These are phyloP conservation scores for Penicillium lividum DNA, from an alignment of 495 filamentous ascomycete species.

Conservation along the genomic window DNA sequence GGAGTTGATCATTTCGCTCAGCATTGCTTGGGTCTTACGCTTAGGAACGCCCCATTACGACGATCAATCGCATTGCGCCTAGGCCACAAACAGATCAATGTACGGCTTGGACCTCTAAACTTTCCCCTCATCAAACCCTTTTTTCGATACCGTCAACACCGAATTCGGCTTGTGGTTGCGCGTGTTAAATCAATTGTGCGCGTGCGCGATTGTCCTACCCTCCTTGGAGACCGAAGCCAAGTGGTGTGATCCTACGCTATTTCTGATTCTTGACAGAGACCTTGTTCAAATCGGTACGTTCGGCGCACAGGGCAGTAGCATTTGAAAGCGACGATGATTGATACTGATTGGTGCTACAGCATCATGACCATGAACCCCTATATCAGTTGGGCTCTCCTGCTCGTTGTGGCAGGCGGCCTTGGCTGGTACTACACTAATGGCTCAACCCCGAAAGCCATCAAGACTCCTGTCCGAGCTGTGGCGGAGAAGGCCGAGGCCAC, in stretches of 20 bases:
- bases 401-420: constrained; percentile 50
- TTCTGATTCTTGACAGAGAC: background rate
- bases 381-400: constrained; percentile 58
- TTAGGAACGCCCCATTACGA: background rate
- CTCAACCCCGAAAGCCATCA: constrained; percentile 33
- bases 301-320: background rate
- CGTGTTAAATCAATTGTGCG: constrained; percentile 15
- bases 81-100: constrained; percentile 12
- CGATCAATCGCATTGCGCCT: background rate
- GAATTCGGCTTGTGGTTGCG: constrained; percentile 14
- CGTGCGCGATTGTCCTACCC: constrained; percentile 20
- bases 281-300: constrained; percentile 1
- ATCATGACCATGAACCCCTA: constrained; percentile 48
- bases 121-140: constrained; percentile 2
- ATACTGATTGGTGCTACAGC: constrained; percentile 19
- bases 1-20: background rate
- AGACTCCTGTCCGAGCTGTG: constrained; percentile 29
- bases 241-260: constrained; percentile 4
- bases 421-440: constrained; percentile 52
- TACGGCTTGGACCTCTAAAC: constrained; percentile 11
- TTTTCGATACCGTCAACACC: constrained; percentile 17
- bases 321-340: background rate
- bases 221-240: background rate
- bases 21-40: background rate
- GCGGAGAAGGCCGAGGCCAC: constrained; percentile 40